phyloP scores from a whole-genome alignment of 2,329 filamentous ascomycete species.

The Diaporthe velutina region DNA sequence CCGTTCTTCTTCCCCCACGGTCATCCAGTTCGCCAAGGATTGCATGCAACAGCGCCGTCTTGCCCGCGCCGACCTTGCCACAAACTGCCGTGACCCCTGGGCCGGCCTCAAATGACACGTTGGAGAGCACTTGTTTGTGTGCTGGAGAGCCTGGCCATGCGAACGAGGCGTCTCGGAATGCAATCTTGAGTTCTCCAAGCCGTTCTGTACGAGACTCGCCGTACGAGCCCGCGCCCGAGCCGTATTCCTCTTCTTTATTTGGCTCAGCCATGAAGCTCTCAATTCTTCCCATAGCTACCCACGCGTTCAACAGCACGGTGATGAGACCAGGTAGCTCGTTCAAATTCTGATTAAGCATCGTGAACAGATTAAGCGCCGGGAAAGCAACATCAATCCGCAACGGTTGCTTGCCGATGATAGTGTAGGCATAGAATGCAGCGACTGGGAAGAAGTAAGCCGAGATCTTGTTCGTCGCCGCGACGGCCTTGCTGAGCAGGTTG shows the following conservation, averaged over 20 bases:
- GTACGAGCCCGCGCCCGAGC: constrained; percentile 48
- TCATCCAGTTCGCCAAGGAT: constrained; percentile 77
- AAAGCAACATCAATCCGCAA: constrained; percentile 87
- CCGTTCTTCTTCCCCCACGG: constrained; percentile 59
- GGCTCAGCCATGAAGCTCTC: constrained; percentile 90
- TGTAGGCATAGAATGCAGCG: constrained; percentile 85
- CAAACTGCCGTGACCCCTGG: constrained; percentile 68
- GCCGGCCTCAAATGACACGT: constrained; percentile 60
- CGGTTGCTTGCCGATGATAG: constrained; percentile 74
- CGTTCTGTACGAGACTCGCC: constrained; percentile 38
- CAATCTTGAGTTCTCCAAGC: constrained; percentile 54
- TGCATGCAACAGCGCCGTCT: constrained; percentile 71
- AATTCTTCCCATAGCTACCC: constrained; percentile 84
- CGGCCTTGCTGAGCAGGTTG: constrained; percentile 71
- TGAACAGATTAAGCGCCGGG: constrained; percentile 85
- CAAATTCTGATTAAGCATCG: constrained; percentile 79
- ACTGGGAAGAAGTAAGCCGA: constrained; percentile 83
- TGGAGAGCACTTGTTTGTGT: constrained; percentile 62
- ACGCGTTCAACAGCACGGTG: constrained; percentile 82
- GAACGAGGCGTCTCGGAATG: constrained; percentile 77
- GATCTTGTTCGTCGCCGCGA: constrained; percentile 78
- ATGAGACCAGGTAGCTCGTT: constrained; percentile 82
- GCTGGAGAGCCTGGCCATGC: constrained; percentile 77
- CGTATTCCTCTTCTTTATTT: constrained; percentile 71
- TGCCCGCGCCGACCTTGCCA: constrained; percentile 72